Evolutionary conservation across 345 rosid species (phyloP).

Genomic region (Lepidium africanum): DNA sequence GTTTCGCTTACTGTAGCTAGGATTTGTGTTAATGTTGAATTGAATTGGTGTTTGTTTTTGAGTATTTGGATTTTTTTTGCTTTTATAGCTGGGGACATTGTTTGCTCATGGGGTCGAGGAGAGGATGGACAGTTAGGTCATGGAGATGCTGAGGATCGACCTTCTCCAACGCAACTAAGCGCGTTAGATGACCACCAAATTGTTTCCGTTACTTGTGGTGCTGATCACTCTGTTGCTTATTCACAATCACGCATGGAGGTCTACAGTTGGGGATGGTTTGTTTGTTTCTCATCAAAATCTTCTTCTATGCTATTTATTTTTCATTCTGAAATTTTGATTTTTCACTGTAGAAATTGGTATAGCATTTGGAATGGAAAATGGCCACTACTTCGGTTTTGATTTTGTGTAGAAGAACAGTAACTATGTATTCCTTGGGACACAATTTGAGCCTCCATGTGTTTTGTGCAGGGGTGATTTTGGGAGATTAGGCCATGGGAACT

Average conservation of each 20-base stretch:
- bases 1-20: too few relatives aligned
- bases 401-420: neutral
- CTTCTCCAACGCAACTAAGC: conserved; percentile 67
- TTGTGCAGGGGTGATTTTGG: conserved; percentile 93
- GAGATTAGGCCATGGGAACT: conserved; percentile 96
- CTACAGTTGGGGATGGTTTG: conserved; percentile 91
- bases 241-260: conserved; percentile 55
- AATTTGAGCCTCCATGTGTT: neutral
- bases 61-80: neutral
- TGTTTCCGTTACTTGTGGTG: conserved; percentile 76
- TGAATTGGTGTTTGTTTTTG: conserved; percentile 1
- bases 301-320: neutral
- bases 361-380: neutral
- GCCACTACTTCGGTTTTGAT: neutral
- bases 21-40: too few relatives aligned
- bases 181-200: conserved; percentile 58
- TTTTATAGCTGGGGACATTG: conserved; percentile 69
- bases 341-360: neutral
- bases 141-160: conserved; percentile 91
- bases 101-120: conserved; percentile 98
- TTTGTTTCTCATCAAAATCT: neutral
- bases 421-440: neutral
- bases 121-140: conserved; percentile 98
- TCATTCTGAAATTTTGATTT: neutral
- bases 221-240: conserved; percentile 89